Base-by-base conservation (phyloP, 148 eudicot species). In the Chenopodium suecicum region DNA sequence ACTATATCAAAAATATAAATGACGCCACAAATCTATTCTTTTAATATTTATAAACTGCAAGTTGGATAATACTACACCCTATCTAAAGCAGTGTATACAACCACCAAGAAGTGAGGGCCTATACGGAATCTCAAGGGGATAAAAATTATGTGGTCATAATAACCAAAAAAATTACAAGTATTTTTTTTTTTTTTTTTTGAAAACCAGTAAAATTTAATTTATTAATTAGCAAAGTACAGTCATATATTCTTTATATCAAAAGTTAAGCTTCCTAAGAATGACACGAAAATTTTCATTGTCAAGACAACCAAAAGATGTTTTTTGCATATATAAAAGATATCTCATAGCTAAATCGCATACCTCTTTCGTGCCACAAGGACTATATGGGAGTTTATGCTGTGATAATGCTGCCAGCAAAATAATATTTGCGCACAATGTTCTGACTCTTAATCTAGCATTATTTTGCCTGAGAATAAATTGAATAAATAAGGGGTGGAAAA, bases 371-470 rank as follows among this genome's bases (percentile, higher is more conserved):
- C 67, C 75, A 69, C 48, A 64, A 41, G 76, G 81, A 80, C 78
- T 83, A 73, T 90, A 89, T 37, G 85, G 89, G 76, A 89, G 85
- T 83, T 81, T 83, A 68, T 77, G 77, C 79, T 89, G 96, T 77
- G 91, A 83, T 73, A 82, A 83, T 13, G 92, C 79, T 66, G 92
- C 91, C 46, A 85, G 84, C 76, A 78, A 85, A 76, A 86, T 81
- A 74, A 88, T 72, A 76, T 88, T 72, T 68, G 89, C 86, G 65
- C 86, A 89, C 52, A 83, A 81, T 58, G 85, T 83, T 88, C 72
- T 88, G 46, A 81, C 80, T 82, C 82, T 89, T 82, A 86, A 74
- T 79, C 83, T 82, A 20, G 84, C 83, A 52, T 88, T 82, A 60
- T 88, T 82, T 89, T 89, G 87, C 78, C 85, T 69, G 77, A 81